Base-by-base conservation (phyloP, 495 filamentous ascomycete genomes). In the Penicillium pancosmium region DNA sequence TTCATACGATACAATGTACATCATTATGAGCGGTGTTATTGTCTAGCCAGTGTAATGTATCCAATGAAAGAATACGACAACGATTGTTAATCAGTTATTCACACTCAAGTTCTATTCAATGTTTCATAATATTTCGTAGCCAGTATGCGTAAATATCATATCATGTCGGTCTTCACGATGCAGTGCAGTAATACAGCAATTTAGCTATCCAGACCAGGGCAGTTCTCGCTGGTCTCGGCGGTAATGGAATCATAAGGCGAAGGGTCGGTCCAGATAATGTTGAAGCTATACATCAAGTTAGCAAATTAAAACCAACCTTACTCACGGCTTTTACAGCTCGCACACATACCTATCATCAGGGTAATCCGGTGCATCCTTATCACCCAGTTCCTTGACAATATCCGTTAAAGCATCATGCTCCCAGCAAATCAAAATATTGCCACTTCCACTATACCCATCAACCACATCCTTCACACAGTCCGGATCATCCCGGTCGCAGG, bases 371-470 rank as follows among this genome's bases (percentile, higher is more conserved):
- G 71, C 70, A 68, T 78, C 51, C 15, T 74, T 57, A 52, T 72
- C 78, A 8, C 80, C 80, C 49, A 83, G 55, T 38, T 71, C 53
- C 60, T 77, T 54, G 2, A 74, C 70, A 54, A 84, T 80, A 61
- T 79, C 73, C n/a, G 70, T 76, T 43, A 82, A 62, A 13, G 66
- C 61, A 27, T 72, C 68, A 60, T 86, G 82, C 58, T 85, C 76
- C 83, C 83, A 85, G 72, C 81, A 86, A 46, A 86, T 77, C 6
- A 86, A 64, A 10, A 86, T 79, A 60, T 86, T 86, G 31, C 80
- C 81, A 0, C 62, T 55, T 2, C 81, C 81, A 0, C 60, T 31
- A 34, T 82, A 84, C 1, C 40, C 59, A 4, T 80, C 61, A 1
- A 83, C 75, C 1, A 73, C 75, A 4, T 80, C 57, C 53, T 72